These are phyloP conservation scores for Cryptosporidium viatorum DNA, from an alignment of 169 alveolate species.

Conservation along the genomic window DNA sequence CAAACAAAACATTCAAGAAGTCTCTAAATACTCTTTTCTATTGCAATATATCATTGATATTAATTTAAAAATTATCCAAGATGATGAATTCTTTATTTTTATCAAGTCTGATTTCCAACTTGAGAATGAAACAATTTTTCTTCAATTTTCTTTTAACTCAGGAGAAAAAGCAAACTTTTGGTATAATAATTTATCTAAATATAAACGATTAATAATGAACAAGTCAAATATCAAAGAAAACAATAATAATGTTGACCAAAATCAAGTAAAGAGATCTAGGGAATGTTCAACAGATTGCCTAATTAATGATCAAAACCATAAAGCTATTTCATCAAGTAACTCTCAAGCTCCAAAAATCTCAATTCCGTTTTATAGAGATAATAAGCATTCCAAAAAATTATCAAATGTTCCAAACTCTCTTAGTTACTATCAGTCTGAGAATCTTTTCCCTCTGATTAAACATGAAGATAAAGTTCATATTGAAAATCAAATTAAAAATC, in stretches of 20 bases:
- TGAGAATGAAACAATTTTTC: conserved; percentile 43
- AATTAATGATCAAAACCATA: neutral
- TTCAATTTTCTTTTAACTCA: conserved; percentile 59
- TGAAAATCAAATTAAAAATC: conserved; percentile 35
- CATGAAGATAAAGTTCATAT: conserved; percentile 16
- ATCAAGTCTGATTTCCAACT: conserved; percentile 60
- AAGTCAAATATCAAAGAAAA: neutral
- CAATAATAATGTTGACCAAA: neutral
- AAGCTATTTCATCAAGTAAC: neutral
- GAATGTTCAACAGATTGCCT: neutral
- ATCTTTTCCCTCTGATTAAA: conserved; percentile 19
- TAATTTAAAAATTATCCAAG: conserved; percentile 30
- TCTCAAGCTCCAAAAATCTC: conserved; percentile 24
- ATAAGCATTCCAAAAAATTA: neutral
- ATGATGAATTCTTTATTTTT: conserved; percentile 21
- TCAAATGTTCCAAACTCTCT: neutral
- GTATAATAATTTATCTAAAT: neutral
- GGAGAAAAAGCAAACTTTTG: conserved; percentile 26
- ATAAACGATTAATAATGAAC: neutral
- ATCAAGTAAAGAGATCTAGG: neutral
- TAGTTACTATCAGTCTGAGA: neutral
- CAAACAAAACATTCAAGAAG: too few species aligned
- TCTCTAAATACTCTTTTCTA: conserved; percentile 18
- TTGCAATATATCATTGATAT: conserved; percentile 45
- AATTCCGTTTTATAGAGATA: conserved; percentile 26